A percentile compares a stretch with the other conserved stretches of the same genome.
Conservation (phyloP, 1,139 yeast genomes). For the Suhomyces coccinellae region DNA sequence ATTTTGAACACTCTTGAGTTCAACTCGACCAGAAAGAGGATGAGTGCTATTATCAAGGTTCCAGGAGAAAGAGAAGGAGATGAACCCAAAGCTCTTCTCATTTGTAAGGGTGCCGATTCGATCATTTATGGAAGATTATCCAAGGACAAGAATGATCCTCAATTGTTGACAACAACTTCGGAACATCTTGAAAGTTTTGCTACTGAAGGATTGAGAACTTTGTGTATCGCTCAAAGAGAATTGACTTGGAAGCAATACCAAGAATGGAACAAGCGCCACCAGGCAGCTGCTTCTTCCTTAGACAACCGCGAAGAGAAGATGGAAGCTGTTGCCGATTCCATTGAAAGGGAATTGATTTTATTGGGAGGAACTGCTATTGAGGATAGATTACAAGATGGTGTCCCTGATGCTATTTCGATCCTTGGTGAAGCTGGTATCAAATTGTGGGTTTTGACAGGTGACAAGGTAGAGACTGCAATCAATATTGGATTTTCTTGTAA, state of each 20-base stretch:
- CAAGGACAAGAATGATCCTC: slow-evolving; percentile 29
- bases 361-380: slow-evolving; percentile 57
- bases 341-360: slow-evolving; percentile 44
- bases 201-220: slow-evolving; percentile 49
- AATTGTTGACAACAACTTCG: slow-evolving; percentile 37
- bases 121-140: slow-evolving; percentile 46
- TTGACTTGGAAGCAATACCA: slow-evolving; percentile 43
- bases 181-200: slow-evolving; percentile 46
- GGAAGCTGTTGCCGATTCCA: slow-evolving; percentile 50
- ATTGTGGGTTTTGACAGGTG: slow-evolving; percentile 54
- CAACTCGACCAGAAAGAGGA: slow-evolving; percentile 60
- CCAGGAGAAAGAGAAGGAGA: slow-evolving; percentile 38
- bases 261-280: slow-evolving; percentile 46
- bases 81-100: slow-evolving; percentile 40
- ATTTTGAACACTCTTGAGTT: slow-evolving; percentile 55
- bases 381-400: slow-evolving; percentile 53
- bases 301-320: slow-evolving; percentile 45
- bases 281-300: slow-evolving; percentile 44
- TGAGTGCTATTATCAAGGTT: slow-evolving; percentile 83
- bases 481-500: slow-evolving; percentile 54
- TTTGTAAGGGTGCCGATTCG: slow-evolving; percentile 54
- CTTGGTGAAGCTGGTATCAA: slow-evolving; percentile 52
- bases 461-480: slow-evolving; percentile 53
- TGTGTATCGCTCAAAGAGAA: slow-evolving; percentile 49
- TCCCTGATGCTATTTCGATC: slow-evolving; percentile 47